phyloP scores from a whole-genome alignment of 768 basidiomycete species.

The Russula olivacea region DNA sequence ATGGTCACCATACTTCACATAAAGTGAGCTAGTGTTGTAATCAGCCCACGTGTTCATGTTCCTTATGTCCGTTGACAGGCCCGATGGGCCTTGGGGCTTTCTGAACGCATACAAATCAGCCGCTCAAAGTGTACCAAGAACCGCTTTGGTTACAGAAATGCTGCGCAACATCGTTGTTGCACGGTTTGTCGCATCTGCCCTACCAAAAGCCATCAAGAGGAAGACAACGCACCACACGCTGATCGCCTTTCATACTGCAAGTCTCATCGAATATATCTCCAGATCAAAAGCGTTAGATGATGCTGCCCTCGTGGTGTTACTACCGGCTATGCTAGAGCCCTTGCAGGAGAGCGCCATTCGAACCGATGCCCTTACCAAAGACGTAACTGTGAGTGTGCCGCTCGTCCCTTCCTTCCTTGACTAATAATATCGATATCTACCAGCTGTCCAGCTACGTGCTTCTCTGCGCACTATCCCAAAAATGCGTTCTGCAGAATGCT shows the following conservation, averaged over 20 bases:
- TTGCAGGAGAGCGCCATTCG: slow-evolving; percentile 33
- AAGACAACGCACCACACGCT: slow-evolving; percentile 52
- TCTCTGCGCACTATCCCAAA: slow-evolving; percentile 62
- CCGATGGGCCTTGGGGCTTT: slow-evolving; percentile 59
- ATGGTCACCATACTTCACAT: slow-evolving; percentile 84
- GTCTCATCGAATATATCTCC: slow-evolving; percentile 73
- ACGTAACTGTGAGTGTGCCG: slow-evolving; percentile 46
- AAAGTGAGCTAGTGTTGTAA: slow-evolving; percentile 40
- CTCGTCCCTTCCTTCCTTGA: neutral
- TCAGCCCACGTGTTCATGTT: neutral
- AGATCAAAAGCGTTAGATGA: slow-evolving; percentile 53
- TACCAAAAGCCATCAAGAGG: slow-evolving; percentile 52
- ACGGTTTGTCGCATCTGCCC: slow-evolving; percentile 60
- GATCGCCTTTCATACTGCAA: slow-evolving; percentile 75
- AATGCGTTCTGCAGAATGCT: slow-evolving; percentile 49
- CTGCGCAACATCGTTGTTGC: slow-evolving; percentile 61
- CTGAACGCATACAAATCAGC: slow-evolving; percentile 72
- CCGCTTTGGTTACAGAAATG: slow-evolving; percentile 74
- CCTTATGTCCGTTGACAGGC: slow-evolving; percentile 35
- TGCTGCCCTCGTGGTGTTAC: slow-evolving; percentile 55
- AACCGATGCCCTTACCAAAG: slow-evolving; percentile 33
- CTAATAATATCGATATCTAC: neutral
- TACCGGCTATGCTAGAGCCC: slow-evolving; percentile 60
- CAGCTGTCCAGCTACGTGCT: slow-evolving; percentile 74
- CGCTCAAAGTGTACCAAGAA: slow-evolving; percentile 65